Evolutionary conservation across 164 flowering plant genomes (phyloP).

Genomic region (Magnolia changhungtana): DNA sequence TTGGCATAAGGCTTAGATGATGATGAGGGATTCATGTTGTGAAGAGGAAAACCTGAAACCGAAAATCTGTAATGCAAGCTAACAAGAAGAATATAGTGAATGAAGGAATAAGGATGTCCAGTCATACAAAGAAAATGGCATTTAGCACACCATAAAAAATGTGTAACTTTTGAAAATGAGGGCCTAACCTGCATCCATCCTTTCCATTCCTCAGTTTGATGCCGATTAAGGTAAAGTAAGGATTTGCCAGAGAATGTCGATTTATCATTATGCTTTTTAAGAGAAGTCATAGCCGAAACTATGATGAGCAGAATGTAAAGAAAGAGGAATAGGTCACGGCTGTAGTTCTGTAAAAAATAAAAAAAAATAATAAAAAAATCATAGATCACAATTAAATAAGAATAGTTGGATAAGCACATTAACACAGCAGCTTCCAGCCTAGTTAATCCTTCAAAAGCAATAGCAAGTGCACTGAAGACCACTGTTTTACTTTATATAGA

Average conservation of each 20-base stretch:
- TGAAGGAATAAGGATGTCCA: neutral
- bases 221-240: slow-evolving; percentile 82
- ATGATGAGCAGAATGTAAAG: slow-evolving; percentile 80
- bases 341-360: slow-evolving; percentile 62
- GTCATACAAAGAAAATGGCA: neutral
- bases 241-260: slow-evolving; percentile 87
- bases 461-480: no score
- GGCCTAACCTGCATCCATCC: slow-evolving; percentile 98
- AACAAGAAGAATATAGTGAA: neutral
- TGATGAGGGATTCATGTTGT: no score
- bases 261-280: slow-evolving; percentile 83
- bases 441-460: neutral
- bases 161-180: neutral
- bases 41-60: no score
- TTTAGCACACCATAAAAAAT: no score
- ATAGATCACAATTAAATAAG: neutral
- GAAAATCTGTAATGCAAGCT: no score
- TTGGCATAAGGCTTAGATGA: no score
- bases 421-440: no score
- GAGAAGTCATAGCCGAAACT: slow-evolving; percentile 82
- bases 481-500: neutral
- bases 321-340: slow-evolving; percentile 90
- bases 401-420: no score
- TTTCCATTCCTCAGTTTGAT: slow-evolving; percentile 99
- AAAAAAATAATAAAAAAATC: slow-evolving; percentile 7